These are phyloP conservation scores for Cocos nucifera DNA, from an alignment of 176 grass and related monocot species.

Conservation along the genomic window DNA sequence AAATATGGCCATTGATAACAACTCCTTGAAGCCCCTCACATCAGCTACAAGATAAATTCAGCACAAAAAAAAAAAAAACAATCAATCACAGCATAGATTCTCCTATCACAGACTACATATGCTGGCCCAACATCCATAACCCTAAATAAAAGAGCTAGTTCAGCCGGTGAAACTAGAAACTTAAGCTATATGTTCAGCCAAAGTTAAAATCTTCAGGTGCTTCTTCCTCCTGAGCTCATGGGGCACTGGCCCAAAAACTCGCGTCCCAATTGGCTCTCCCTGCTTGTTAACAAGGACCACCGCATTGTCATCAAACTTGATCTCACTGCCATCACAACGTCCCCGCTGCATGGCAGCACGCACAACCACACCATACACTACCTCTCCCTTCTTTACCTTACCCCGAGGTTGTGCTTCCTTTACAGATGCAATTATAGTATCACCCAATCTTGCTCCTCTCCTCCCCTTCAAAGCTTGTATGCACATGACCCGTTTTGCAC, in stretches of 20 bases:
- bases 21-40: too few relatives aligned
- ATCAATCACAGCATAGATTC: too few relatives aligned
- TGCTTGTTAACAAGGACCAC: constrained; percentile 92
- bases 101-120: too few relatives aligned
- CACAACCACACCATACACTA: constrained; percentile 92
- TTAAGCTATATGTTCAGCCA: constrained; percentile 93
- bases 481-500: constrained; percentile 96
- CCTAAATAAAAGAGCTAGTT: too few relatives aligned
- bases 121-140: too few relatives aligned
- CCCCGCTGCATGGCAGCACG: constrained; percentile 86
- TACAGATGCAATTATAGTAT: constrained; percentile 77
- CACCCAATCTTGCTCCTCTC: constrained; percentile 74
- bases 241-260: constrained; percentile 63
- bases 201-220: constrained; percentile 83
- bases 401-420: constrained; percentile 89
- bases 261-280: constrained; percentile 83
- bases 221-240: constrained; percentile 94
- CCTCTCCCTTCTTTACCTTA: constrained; percentile 98
- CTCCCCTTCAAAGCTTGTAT: constrained; percentile 73
- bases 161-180: neutral
- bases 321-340: constrained; percentile 63
- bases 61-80: too few relatives aligned
- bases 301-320: constrained; percentile 87
- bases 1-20: too few relatives aligned
- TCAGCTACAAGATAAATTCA: too few relatives aligned